Percentiles rank a stretch among this genome's conserved stretches.
phyloP scores from a whole-genome alignment of 768 basidiomycete species.

The button mushroom (Agaricus bisporus) region DNA sequence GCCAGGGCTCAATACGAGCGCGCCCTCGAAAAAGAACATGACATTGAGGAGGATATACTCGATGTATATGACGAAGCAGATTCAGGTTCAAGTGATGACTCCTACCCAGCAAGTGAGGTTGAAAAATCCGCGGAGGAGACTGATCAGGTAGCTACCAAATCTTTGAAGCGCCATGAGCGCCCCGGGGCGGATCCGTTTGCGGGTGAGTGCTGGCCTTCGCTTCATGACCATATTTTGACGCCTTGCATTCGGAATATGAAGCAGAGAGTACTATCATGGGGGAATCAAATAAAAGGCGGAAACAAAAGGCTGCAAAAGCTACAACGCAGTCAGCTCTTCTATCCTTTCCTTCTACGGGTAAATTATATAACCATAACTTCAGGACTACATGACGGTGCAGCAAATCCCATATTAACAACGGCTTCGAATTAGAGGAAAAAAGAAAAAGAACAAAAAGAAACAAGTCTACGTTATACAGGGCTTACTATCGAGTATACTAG shows the following conservation, averaged over 20 bases:
- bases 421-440: constrained; percentile 14
- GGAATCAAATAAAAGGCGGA: not conserved
- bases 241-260: constrained; percentile 25
- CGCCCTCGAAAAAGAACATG: constrained; percentile 45
- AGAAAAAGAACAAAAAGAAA: constrained; percentile 26
- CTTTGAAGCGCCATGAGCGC: constrained; percentile 39
- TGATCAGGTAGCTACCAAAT: not conserved
- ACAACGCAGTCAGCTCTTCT: too few species aligned
- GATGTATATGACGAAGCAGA: constrained; percentile 33
- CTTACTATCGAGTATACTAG: not conserved
- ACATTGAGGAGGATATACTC: constrained; percentile 32
- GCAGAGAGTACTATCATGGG: constrained; percentile 18
- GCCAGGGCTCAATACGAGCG: constrained; percentile 60
- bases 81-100: constrained; percentile 19
- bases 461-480: constrained; percentile 15
- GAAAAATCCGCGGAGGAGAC: constrained; percentile 6
- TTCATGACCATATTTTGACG: not conserved
- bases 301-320: too few species aligned
- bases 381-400: too few species aligned
- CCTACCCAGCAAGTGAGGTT: constrained; percentile 10
- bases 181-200: constrained; percentile 60
- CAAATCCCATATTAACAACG: constrained; percentile 1
- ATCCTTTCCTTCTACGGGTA: too few species aligned
- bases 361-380: too few species aligned
- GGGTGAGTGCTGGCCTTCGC: constrained; percentile 28